A percentile compares a stretch with the other conserved stretches of the same genome.
Evolutionary conservation across 2,329 filamentous ascomycete genomes (phyloP).

Genomic region (Alternaria triticimaculans): DNA sequence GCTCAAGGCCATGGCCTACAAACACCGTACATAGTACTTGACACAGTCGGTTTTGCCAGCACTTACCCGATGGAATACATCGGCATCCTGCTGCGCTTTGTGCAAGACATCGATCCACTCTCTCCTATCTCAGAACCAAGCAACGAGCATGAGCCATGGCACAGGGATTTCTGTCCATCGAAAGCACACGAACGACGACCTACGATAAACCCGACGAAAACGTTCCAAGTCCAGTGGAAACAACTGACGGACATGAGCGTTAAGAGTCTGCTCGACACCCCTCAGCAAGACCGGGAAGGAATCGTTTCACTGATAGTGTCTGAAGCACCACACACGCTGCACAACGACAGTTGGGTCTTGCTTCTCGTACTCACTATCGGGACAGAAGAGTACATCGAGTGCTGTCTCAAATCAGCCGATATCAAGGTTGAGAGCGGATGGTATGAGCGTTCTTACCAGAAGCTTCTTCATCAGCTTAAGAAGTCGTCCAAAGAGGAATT

Average conservation of each 20-base stretch:
- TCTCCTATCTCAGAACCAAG: neutral
- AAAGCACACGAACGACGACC: neutral
- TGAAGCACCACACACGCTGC: neutral
- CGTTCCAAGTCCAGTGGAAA: too few relatives aligned
- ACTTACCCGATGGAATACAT: neutral
- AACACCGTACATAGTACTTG: neutral
- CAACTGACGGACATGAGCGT: neutral
- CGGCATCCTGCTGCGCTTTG: neutral
- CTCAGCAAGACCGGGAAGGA: neutral
- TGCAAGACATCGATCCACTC: neutral
- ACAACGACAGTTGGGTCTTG: neutral
- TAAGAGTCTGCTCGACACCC: neutral
- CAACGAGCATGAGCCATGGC: neutral
- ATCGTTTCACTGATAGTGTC: neutral
- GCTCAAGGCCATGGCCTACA: neutral
- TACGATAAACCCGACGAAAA: too few relatives aligned
- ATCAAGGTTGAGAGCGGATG: neutral
- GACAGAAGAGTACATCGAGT: neutral
- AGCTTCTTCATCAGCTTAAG: neutral
- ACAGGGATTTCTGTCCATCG: neutral
- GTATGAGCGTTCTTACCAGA: neutral
- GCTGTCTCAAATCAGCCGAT: neutral
- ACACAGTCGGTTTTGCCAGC: neutral
- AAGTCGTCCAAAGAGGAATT: neutral
- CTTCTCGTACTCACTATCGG: neutral